Conservation (phyloP, 495 filamentous ascomycete genomes). For the Astrocystis sublimbata region DNA sequence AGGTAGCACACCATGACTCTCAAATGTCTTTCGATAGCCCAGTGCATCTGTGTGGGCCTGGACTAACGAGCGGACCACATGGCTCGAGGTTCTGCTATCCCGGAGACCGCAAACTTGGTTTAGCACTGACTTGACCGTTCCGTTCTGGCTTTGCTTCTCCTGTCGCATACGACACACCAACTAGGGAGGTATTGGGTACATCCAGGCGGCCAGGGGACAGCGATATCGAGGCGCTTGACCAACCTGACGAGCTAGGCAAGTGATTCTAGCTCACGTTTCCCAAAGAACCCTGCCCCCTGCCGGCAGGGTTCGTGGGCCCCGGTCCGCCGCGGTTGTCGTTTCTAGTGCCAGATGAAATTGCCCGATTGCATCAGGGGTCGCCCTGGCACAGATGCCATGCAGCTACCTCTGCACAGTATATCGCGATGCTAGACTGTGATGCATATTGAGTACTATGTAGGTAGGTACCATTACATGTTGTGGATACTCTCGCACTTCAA, state of each 20-base stretch:
- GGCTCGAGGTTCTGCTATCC: conserved; percentile 6
- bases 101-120: conserved; percentile 10
- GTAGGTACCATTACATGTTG: conserved; percentile 13
- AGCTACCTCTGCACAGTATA: too few species aligned
- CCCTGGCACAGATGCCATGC: not conserved
- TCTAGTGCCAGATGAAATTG: conserved; percentile 21
- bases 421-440: too few species aligned
- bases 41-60: not conserved
- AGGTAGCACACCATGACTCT: conserved; percentile 16
- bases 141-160: conserved; percentile 2
- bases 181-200: conserved; percentile 2
- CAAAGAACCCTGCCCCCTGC: not conserved
- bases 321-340: conserved; percentile 5
- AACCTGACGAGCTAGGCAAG: conserved; percentile 7
- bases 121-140: not conserved
- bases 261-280: not conserved
- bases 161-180: not conserved
- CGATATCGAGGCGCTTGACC: conserved; percentile 1
- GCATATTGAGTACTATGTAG: not conserved
- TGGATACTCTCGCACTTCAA: not conserved
- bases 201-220: not conserved
- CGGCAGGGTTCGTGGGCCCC: not conserved
- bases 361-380: conserved; percentile 15
- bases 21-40: conserved; percentile 11
- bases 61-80: conserved; percentile 13